A percentile compares a stretch with the other conserved stretches of the same genome.
Conservation (phyloP, 805 yeast species). For the Kodamaea laetipori region DNA sequence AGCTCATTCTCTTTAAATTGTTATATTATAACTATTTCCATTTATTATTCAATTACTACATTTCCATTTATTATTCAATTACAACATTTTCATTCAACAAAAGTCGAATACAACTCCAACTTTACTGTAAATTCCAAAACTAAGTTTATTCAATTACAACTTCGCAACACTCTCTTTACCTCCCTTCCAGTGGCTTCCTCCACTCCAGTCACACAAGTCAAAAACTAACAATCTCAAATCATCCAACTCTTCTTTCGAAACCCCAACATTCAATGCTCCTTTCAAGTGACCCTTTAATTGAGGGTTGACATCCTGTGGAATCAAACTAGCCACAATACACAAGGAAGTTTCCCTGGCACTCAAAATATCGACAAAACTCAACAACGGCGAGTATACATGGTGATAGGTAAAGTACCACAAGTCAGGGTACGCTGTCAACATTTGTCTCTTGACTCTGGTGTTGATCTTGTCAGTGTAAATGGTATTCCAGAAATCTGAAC, state of each 20-base stretch:
- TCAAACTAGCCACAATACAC: constrained; percentile 73
- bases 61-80: too few species aligned
- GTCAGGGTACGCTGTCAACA: constrained; percentile 81
- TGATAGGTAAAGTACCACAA: constrained; percentile 71
- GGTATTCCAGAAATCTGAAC: constrained; percentile 67
- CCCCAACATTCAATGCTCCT: constrained; percentile 84
- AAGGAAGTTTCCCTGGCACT: constrained; percentile 71
- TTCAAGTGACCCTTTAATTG: constrained; percentile 87
- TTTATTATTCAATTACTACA: too few species aligned
- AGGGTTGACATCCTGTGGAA: constrained; percentile 93
- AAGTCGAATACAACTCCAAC: too few species aligned
- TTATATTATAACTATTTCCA: too few species aligned
- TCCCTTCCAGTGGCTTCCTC: constrained; percentile 45
- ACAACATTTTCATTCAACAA: too few species aligned
- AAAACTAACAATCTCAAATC: constrained; percentile 64
- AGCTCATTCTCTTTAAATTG: too few species aligned
- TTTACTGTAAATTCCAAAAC: too few species aligned
- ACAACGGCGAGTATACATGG: constrained; percentile 75
- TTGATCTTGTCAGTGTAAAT: constrained; percentile 75
- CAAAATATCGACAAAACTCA: constrained; percentile 67
- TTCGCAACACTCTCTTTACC: constrained; percentile 63
- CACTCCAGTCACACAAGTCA: constrained; percentile 72
- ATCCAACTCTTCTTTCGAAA: constrained; percentile 60
- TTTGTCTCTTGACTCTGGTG: constrained; percentile 62
- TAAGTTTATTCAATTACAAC: constrained; percentile 31